A percentile compares a stretch with the other conserved stretches of the same genome.
phyloP scores from a whole-genome alignment of 306 rosid genomes.

The Oemleria cerasiformis region DNA sequence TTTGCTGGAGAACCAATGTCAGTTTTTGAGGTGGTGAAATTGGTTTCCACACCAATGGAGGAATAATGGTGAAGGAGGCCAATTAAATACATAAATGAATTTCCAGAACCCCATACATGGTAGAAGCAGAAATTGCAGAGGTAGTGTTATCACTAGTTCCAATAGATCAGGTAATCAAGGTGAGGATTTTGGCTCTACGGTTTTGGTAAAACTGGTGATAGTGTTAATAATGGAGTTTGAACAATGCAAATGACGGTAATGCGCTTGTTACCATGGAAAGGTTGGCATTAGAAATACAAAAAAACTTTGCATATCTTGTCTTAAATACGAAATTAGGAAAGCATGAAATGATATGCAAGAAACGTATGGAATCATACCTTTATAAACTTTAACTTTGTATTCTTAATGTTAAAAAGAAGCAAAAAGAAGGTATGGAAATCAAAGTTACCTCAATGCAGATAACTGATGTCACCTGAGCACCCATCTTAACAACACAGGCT shows the following conservation, averaged over 20 bases:
- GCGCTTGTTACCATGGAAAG: not conserved
- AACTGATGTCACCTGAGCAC: slow-evolving; percentile 90
- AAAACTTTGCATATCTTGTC: not conserved
- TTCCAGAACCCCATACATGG: not conserved
- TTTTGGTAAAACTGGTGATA: slow-evolving; percentile 7
- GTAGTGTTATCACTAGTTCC: not conserved
- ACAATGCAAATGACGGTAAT: not conserved
- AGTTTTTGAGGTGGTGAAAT: not conserved
- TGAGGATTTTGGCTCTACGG: not conserved
- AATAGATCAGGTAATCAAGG: not conserved
- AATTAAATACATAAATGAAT: no score
- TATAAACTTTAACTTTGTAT: not conserved
- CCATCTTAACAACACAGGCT: slow-evolving; percentile 86
- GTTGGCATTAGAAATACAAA: not conserved
- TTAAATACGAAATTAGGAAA: not conserved
- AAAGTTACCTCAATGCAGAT: slow-evolving; percentile 82
- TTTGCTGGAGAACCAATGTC: not conserved
- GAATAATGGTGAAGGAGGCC: not conserved
- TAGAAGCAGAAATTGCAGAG: not conserved
- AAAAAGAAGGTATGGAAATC: slow-evolving; percentile 17
- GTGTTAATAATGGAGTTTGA: not conserved
- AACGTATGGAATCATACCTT: not conserved
- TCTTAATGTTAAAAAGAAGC: slow-evolving; percentile 4
- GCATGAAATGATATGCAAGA: not conserved
- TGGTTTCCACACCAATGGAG: not conserved